Percentiles rank a stretch among this genome's conserved stretches.
Evolutionary conservation across 805 yeast genomes (phyloP).

Genomic region (Jamesozyma piceae): DNA sequence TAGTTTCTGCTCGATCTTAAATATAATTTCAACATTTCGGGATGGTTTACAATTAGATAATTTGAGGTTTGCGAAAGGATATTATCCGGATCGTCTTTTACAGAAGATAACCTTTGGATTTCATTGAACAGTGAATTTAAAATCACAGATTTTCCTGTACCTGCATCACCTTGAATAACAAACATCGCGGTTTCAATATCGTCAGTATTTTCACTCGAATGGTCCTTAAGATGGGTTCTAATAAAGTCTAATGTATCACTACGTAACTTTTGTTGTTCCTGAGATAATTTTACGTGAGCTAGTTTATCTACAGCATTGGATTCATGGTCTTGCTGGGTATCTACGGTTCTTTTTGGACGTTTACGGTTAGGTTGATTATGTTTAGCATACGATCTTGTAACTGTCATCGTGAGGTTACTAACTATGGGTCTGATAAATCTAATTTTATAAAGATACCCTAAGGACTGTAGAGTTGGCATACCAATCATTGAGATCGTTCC

Average conservation of each 20-base stretch:
- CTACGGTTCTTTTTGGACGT: constrained; percentile 27
- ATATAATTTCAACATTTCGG: constrained; percentile 40
- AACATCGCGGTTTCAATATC: constrained; percentile 28
- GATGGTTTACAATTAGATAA: constrained; percentile 38
- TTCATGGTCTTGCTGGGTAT: constrained; percentile 31
- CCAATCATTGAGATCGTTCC: no score
- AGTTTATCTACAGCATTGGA: constrained; percentile 32
- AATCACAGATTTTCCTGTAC: constrained; percentile 40
- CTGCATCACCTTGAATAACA: constrained; percentile 41
- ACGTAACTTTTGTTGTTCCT: constrained; percentile 32
- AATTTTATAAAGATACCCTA: no score
- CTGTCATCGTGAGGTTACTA: background rate
- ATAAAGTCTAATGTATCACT: constrained; percentile 26
- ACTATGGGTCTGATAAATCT: no score
- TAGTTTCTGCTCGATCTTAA: constrained; percentile 33
- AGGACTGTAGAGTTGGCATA: no score
- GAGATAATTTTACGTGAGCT: constrained; percentile 30
- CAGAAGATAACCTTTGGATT: constrained; percentile 27
- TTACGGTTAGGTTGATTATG: background rate
- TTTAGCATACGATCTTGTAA: background rate
- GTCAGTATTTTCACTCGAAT: constrained; percentile 7
- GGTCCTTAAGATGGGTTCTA: constrained; percentile 15
- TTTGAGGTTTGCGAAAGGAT: constrained; percentile 29
- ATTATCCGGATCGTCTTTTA: constrained; percentile 8
- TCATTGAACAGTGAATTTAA: constrained; percentile 37